A percentile compares a stretch with the other conserved stretches of the same genome.
These are phyloP conservation scores for Didymella glomerata DNA, from an alignment of 2,329 filamentous ascomycete species.

Conservation along the genomic window DNA sequence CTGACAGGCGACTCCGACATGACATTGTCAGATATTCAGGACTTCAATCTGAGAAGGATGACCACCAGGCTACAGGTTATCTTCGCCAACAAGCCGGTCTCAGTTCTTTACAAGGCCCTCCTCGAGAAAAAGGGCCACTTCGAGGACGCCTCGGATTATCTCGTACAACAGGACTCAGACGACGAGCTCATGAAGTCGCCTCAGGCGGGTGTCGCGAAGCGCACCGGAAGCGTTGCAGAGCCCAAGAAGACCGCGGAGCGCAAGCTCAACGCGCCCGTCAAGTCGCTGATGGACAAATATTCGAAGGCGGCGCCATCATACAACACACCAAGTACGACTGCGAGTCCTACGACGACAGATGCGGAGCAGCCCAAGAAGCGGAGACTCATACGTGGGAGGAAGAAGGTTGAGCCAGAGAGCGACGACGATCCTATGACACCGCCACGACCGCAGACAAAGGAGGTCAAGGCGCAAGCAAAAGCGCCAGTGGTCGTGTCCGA, in stretches of 20 bases:
- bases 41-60: conserved; percentile 60
- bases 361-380: conserved; percentile 43
- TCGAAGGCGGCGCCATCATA: conserved; percentile 36
- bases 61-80: conserved; percentile 62
- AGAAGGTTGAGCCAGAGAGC: conserved; percentile 39
- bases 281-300: conserved; percentile 67
- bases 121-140: conserved; percentile 60
- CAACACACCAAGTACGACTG: conserved; percentile 24
- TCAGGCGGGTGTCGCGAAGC: conserved; percentile 33
- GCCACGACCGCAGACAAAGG: conserved; percentile 30
- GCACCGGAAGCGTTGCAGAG: conserved; percentile 25
- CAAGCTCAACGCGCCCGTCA: conserved; percentile 62
- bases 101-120: conserved; percentile 61
- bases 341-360: conserved; percentile 24
- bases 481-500: conserved; percentile 31
- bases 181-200: conserved; percentile 48
- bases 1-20: conserved; percentile 31
- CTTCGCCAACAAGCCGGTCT: conserved; percentile 57
- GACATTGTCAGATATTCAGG: conserved; percentile 47
- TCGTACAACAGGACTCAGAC: conserved; percentile 36
- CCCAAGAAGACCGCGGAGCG: conserved; percentile 63
- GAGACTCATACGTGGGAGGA: conserved; percentile 62
- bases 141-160: conserved; percentile 58
- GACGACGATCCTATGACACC: conserved; percentile 30
- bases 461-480: conserved; percentile 15